phyloP scores from a whole-genome alignment of 164 flowering plant species.

The Aristolochia californica region DNA sequence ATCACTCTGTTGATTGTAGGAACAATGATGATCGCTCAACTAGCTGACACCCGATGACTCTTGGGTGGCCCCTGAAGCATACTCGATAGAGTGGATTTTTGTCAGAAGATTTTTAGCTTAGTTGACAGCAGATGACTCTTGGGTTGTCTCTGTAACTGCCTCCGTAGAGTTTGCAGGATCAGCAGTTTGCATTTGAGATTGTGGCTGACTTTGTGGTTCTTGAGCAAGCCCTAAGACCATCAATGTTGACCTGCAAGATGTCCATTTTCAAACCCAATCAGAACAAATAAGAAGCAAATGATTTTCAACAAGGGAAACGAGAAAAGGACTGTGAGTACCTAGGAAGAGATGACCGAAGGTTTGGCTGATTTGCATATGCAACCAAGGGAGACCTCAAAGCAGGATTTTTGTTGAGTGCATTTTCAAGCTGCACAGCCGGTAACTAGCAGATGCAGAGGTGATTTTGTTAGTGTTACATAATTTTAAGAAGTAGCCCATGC shows the following conservation, averaged over 20 bases:
- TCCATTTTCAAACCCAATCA: background rate
- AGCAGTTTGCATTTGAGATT: constrained; percentile 24
- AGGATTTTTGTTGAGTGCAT: constrained; percentile 59
- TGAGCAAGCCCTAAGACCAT: constrained; percentile 59
- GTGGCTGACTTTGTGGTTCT: constrained; percentile 52
- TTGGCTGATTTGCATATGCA: constrained; percentile 75
- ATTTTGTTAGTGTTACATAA: background rate
- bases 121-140: constrained; percentile 38
- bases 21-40: no score
- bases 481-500: background rate
- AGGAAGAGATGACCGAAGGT: constrained; percentile 61
- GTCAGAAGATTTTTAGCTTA: constrained; percentile 8
- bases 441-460: constrained; percentile 35
- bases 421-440: constrained; percentile 83
- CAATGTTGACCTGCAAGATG: constrained; percentile 44
- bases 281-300: background rate
- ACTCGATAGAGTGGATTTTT: no score
- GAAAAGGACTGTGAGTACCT: constrained; percentile 32
- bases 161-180: constrained; percentile 41
- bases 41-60: no score
- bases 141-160: constrained; percentile 32
- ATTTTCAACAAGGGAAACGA: background rate
- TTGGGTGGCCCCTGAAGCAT: no score
- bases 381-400: constrained; percentile 61
- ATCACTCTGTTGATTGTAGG: no score